These are phyloP conservation scores for Trichoderma erinaceum DNA, from an alignment of 495 filamentous ascomycete genomes.

Conservation along the genomic window DNA sequence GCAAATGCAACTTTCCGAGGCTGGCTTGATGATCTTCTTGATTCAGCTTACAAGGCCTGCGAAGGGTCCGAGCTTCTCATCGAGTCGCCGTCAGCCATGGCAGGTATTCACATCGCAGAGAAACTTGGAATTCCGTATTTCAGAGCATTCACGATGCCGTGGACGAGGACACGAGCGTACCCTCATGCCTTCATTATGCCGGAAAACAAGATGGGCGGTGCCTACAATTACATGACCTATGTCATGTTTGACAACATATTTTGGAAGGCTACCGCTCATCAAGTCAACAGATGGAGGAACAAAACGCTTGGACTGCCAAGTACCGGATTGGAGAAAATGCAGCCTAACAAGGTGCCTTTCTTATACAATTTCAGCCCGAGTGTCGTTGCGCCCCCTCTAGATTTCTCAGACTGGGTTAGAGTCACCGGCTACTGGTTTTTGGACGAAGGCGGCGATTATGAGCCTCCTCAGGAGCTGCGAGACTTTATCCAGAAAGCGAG, in stretches of 20 bases:
- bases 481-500: conserved; percentile 78
- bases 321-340: conserved; percentile 84
- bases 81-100: conserved; percentile 96
- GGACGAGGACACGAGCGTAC: conserved; percentile 92
- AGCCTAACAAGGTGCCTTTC: conserved; percentile 93
- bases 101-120: conserved; percentile 97
- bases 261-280: conserved; percentile 86
- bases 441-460: conserved; percentile 71
- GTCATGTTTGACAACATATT: conserved; percentile 97
- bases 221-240: conserved; percentile 92
- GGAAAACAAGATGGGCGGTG: conserved; percentile 86
- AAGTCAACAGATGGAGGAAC: conserved; percentile 90
- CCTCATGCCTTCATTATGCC: conserved; percentile 97
- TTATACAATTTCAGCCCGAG: conserved; percentile 94
- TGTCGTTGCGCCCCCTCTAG: conserved; percentile 85
- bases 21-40: conserved; percentile 85
- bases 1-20: conserved; percentile 84
- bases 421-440: conserved; percentile 98
- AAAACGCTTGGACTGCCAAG: conserved; percentile 68
- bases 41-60: conserved; percentile 78
- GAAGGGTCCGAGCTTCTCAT: conserved; percentile 86
- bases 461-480: conserved; percentile 64
- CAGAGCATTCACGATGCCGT: conserved; percentile 97
- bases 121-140: conserved; percentile 92
- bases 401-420: conserved; percentile 96